Base-by-base conservation (phyloP, 495 filamentous ascomycete species). In the Penicillium arizonense region DNA sequence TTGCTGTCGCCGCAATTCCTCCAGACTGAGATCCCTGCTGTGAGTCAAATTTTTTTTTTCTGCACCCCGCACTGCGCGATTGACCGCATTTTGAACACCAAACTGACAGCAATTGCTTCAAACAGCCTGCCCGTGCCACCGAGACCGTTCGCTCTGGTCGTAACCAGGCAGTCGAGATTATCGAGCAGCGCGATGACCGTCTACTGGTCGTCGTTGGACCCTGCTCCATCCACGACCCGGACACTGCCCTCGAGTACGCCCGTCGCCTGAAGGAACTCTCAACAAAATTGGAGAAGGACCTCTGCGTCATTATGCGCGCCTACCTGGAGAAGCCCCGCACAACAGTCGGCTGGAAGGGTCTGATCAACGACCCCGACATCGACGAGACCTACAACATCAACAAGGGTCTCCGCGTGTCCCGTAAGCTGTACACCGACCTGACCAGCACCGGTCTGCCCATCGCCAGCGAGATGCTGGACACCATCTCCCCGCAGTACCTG, bases 251-350 rank as follows among this genome's bases (percentile, higher is more conserved):
- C 54, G 94, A 97, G 69, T 98, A 98, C 72, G 86, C 87, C 58
- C 61, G 74, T 26, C 84, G 86, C 35, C 78, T 98, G 35, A 90
- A 90, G 74, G 75, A 78, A 24, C 73, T 96, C 20, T 78, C 88
- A 24, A 77, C 82, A 24, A 87, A 85, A 73, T 85, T 96, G 43
- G 82, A 83, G 50, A 83, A 85, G 55, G 93, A 97, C 67, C 79
- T 98, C 32, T 86, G 83, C 58, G 86, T 98, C 65, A 86, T 98
- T 67, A 98, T 98, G 94, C 89, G 94, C 53, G 91, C 94, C 66
- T 98, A 98, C 78, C 88, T 98, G 18, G 94, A 98, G 81, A 98
- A 98, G 79, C 94, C 94, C 26, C 87, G 94, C 36, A 98, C 94
- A n/a, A 98, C 94, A 2, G 94, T 98, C 33, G 94, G 94, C 61